Evolutionary conservation across 2,329 filamentous ascomycete genomes (phyloP).

Genomic region (Sporothrix dimorphospora): DNA sequence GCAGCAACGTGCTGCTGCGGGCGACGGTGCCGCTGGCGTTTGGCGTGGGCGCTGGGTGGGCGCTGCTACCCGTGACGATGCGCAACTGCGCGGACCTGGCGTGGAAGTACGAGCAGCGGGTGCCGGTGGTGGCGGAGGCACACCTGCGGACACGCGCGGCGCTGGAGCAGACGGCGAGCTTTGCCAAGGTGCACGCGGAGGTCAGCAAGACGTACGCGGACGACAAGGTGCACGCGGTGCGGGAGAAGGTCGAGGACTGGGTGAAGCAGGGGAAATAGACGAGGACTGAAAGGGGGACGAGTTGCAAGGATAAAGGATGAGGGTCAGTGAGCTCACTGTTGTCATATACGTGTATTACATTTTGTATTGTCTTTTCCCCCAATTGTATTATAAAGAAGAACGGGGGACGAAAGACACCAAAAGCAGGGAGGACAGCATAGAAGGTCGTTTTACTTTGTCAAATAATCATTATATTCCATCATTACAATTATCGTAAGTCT

Average conservation of each 20-base stretch:
- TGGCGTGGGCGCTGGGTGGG: conserved; percentile 81
- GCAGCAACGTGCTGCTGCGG: conserved; percentile 82
- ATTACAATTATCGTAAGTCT: conserved; percentile 18
- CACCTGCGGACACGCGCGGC: conserved; percentile 74
- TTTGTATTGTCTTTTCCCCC: conserved; percentile 24
- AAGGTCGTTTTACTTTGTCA: conserved; percentile 10
- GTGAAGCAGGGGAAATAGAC: conserved; percentile 83
- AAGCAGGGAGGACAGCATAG: conserved; percentile 21
- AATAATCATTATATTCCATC: conserved; percentile 23
- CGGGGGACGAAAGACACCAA: conserved; percentile 25
- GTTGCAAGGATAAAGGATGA: neutral
- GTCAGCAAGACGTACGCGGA: conserved; percentile 74
- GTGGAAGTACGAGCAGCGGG: conserved; percentile 91
- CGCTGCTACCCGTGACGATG: conserved; percentile 86
- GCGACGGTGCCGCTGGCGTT: conserved; percentile 76
- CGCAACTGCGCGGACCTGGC: conserved; percentile 81
- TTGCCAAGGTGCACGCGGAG: conserved; percentile 73
- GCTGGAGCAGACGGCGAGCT: conserved; percentile 69
- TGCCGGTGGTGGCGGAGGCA: conserved; percentile 79
- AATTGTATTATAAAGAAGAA: conserved; percentile 34
- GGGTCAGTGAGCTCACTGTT: neutral
- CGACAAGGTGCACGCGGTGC: conserved; percentile 74
- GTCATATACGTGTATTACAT: conserved; percentile 25
- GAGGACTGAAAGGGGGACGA: neutral
- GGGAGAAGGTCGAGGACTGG: conserved; percentile 83